Evolutionary conservation across 2,329 filamentous ascomycete species (phyloP).

Genomic region (Pyricularia pennisetigena): DNA sequence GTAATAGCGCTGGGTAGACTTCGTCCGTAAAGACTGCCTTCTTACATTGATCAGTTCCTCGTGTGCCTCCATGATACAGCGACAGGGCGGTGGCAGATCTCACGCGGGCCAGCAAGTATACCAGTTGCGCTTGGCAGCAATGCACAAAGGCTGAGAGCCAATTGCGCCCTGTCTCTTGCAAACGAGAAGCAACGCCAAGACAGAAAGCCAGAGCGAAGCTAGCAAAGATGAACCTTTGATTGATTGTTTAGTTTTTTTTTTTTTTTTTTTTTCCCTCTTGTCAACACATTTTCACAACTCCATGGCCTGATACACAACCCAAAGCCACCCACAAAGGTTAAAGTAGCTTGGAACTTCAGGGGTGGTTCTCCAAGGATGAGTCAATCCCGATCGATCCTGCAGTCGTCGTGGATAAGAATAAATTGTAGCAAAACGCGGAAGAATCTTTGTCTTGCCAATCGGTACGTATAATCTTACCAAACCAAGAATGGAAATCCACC

Average conservation of each 20-base stretch:
- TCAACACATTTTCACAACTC: neutral
- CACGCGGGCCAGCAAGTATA: neutral
- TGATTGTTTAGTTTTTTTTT: no score
- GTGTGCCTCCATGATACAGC: slow-evolving; percentile 9
- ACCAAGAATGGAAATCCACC: neutral
- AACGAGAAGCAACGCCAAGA: neutral
- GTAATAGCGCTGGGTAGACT: neutral
- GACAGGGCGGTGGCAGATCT: neutral
- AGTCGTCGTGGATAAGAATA: neutral
- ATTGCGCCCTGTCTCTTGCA: neutral
- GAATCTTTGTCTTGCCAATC: neutral
- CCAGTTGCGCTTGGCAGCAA: neutral
- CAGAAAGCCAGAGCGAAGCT: neutral
- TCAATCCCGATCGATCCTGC: neutral
- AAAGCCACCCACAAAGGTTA: neutral
- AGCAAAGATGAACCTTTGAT: neutral
- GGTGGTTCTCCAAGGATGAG: neutral
- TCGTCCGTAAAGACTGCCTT: neutral
- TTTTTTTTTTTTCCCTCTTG: neutral
- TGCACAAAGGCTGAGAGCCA: neutral
- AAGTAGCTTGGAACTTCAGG: neutral
- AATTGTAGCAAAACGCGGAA: neutral
- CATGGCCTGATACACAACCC: neutral
- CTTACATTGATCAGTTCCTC: slow-evolving; percentile 1
- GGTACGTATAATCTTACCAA: neutral